These are phyloP conservation scores for Pythium periplocum DNA, from an alignment of 352 stramenopile genomes.

Conservation along the genomic window DNA sequence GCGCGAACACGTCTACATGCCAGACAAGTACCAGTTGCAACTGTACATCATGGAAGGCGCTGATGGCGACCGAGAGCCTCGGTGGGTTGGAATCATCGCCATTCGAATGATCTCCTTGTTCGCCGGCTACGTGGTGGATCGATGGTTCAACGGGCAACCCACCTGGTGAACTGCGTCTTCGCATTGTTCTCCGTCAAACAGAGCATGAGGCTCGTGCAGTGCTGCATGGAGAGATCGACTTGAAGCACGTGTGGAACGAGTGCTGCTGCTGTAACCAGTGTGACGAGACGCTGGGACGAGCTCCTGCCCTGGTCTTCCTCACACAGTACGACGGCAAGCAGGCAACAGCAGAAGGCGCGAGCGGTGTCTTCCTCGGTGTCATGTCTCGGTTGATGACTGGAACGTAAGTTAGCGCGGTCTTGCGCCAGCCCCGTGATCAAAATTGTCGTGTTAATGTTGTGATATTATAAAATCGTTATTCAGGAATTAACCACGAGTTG, in stretches of 20 bases:
- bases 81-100: constrained; percentile 12
- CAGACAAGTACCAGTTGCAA: constrained; percentile 16
- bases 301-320: no score
- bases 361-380: no score
- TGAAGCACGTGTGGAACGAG: neutral
- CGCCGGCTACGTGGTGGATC: constrained; percentile 12
- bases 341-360: no score
- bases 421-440: no score
- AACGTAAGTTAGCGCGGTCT: no score
- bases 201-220: constrained; percentile 8
- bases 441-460: no score
- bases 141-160: constrained; percentile 17
- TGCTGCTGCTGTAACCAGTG: constrained; percentile 18
- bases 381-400: no score
- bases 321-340: no score
- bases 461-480: no score
- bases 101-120: constrained; percentile 7
- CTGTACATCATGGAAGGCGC: constrained; percentile 12
- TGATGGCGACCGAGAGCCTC: neutral
- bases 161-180: constrained; percentile 11
- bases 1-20: constrained; percentile 5
- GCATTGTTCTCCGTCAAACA: constrained; percentile 10
- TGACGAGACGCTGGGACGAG: neutral
- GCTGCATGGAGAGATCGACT: neutral
- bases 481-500: no score